These are phyloP conservation scores for Pilatotrama ljubarskyi DNA, from an alignment of 768 basidiomycete genomes.

Conservation along the genomic window DNA sequence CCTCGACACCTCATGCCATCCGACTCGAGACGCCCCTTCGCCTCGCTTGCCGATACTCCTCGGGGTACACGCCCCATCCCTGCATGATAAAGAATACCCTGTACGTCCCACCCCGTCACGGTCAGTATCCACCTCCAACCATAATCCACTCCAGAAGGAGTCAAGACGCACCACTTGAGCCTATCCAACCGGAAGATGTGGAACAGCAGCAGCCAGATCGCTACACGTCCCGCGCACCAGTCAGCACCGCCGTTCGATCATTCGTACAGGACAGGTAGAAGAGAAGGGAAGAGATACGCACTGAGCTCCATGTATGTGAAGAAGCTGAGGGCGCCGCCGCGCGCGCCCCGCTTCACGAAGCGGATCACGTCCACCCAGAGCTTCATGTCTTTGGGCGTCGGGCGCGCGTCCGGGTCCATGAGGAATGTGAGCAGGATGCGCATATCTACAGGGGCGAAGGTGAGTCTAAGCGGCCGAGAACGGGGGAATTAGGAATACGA, in stretches of 20 bases:
- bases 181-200: conserved; percentile 48
- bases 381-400: conserved; percentile 50
- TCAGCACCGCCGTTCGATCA: too few species aligned
- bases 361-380: conserved; percentile 56
- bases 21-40: not conserved
- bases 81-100: conserved; percentile 51
- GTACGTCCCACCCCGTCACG: not conserved
- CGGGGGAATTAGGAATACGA: conserved; percentile 18
- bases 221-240: conserved; percentile 19
- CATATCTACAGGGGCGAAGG: conserved; percentile 35
- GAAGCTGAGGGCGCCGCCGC: conserved; percentile 49
- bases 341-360: conserved; percentile 51
- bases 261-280: too few species aligned
- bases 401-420: conserved; percentile 46
- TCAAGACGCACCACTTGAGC: conserved; percentile 39
- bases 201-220: conserved; percentile 46
- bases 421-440: conserved; percentile 51
- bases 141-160: too few species aligned
- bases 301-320: conserved; percentile 60
- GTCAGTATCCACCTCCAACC: too few species aligned
- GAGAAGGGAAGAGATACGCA: conserved; percentile 30
- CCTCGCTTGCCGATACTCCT: conserved; percentile 14
- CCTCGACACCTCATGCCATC: too few species aligned
- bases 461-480: not conserved
- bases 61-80: conserved; percentile 45